Base-by-base conservation (phyloP, 2,329 filamentous ascomycete species). In the Didymella lethalis region DNA sequence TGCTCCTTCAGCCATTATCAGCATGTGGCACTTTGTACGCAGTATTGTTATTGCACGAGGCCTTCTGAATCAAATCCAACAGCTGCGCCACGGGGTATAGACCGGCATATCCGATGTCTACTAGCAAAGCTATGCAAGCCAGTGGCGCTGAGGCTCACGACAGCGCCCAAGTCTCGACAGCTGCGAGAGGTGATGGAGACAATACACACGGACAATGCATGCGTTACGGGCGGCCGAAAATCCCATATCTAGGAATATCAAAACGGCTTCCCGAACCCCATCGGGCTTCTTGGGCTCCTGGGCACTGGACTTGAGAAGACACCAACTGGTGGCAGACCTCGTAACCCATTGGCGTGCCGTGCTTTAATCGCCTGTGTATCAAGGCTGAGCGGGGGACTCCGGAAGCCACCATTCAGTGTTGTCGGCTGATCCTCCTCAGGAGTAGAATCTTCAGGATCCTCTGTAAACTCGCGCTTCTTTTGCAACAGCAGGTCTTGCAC, bases 401-500 rank as follows among this genome's bases (percentile, higher is more conserved):
- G 61, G 3, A 74, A 51, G 6, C 56, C 56, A 47, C 60, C 56
- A 43, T 61, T 54, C 20, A 49, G 32, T n/a, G 36, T 51, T 8
- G 47, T 32, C 29, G 64, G 63, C 38, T 59, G 59, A 25, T 60
- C 61, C 14, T 68, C 67, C n/a, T 72, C 65, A 50, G 62, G 66
- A 43, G 63, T 68, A 7, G 67, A 68, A 14, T 55, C 48, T n/a
- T 63, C 57, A 38, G 64, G 58, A 40, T 54, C 63, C 36, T 70
- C 67, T 48, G 69, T 68, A 72, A 77, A 81, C 20, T 78, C 77
- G 36, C 70, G 71, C n/a, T 78, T 81, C 48, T 76, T 74, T 34
- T 73, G 62, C 29, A 78, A 66, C 32, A 88, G 77, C 66, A 79
- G 77, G 10, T 77, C 67, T 50, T 79, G 79, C 1, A 87, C 83